Percentiles rank a stretch among this genome's conserved stretches.
phyloP scores from a whole-genome alignment of 495 filamentous ascomycete genomes.

The Hypoxylon intermedium region DNA sequence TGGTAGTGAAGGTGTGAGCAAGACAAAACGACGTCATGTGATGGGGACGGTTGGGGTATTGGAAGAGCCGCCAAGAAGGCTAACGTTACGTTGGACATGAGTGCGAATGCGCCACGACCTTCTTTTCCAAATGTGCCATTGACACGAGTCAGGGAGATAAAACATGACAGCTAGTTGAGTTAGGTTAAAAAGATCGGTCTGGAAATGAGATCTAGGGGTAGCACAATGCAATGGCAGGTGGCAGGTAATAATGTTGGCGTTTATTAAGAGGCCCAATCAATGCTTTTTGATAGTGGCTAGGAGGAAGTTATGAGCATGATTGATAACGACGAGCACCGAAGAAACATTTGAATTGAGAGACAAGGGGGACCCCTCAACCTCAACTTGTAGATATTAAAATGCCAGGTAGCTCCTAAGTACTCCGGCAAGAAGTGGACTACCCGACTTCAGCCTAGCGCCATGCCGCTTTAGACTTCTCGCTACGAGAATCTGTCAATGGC shows the following conservation, averaged over 20 bases:
- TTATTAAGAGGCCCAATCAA: conserved; percentile 11
- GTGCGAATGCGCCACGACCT: conserved; percentile 18
- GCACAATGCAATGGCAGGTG: conserved; percentile 9
- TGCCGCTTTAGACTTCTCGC: conserved; percentile 27
- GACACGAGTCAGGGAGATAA: conserved; percentile 18
- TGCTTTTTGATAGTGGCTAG: neutral
- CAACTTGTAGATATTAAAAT: conserved; percentile 19
- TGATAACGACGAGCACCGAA: no score
- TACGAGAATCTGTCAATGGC: conserved; percentile 3
- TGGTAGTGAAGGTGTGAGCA: conserved; percentile 15
- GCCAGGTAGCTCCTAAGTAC: conserved; percentile 23
- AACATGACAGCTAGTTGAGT: conserved; percentile 7
- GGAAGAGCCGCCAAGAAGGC: conserved; percentile 35
- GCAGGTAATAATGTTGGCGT: conserved; percentile 2
- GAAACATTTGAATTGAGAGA: conserved; percentile 13
- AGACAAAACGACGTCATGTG: conserved; percentile 33
- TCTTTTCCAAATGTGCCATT: conserved; percentile 16
- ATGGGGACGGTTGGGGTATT: conserved; percentile 24
- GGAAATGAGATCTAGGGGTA: conserved; percentile 18
- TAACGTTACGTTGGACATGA: conserved; percentile 30
- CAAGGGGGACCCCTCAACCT: conserved; percentile 15
- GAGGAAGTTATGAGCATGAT: neutral
- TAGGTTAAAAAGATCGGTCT: conserved; percentile 30
- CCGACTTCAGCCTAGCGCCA: conserved; percentile 24
- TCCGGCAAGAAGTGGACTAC: neutral